Conservation (phyloP, 495 filamentous ascomycete genomes). For the Xylaria castorea region DNA sequence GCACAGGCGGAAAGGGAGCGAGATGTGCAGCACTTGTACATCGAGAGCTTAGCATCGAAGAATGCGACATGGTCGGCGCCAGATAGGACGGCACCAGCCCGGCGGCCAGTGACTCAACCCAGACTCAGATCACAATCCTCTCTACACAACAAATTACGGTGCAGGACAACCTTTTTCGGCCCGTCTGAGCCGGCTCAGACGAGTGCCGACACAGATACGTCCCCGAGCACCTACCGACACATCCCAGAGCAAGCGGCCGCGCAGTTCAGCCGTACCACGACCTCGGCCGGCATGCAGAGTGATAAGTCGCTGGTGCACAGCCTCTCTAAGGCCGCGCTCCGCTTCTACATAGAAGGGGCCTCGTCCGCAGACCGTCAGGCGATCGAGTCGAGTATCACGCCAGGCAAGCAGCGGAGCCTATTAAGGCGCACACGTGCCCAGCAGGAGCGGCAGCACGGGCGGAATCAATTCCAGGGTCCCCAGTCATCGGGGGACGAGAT, state of each 20-base stretch:
- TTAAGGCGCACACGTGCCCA: constrained; percentile 33
- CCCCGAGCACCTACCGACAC: constrained; percentile 39
- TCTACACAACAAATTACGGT: constrained; percentile 33
- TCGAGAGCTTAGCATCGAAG: constrained; percentile 28
- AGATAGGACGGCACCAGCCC: constrained; percentile 19
- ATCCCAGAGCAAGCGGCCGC: constrained; percentile 55
- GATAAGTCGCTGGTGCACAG: constrained; percentile 46
- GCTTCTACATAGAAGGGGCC: constrained; percentile 39
- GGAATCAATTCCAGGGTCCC: constrained; percentile 33
- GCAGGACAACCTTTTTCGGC: constrained; percentile 21
- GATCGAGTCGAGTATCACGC: constrained; percentile 25
- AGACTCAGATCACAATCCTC: constrained; percentile 32
- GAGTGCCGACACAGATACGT: neutral
- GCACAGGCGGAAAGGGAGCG: constrained; percentile 31
- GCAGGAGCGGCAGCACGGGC: constrained; percentile 28
- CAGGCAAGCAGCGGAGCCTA: constrained; percentile 31
- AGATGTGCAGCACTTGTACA: constrained; percentile 5
- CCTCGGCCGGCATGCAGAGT: constrained; percentile 45
- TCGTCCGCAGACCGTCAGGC: constrained; percentile 23
- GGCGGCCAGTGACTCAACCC: constrained; percentile 20
- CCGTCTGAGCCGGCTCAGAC: constrained; percentile 8
- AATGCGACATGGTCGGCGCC: constrained; percentile 14
- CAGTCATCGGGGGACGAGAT: neutral
- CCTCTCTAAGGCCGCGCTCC: constrained; percentile 46
- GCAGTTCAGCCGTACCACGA: constrained; percentile 57